Evolutionary conservation across 1,284 basidiomycete genomes (phyloP).

Genomic region (Xerocomus amazonicus): DNA sequence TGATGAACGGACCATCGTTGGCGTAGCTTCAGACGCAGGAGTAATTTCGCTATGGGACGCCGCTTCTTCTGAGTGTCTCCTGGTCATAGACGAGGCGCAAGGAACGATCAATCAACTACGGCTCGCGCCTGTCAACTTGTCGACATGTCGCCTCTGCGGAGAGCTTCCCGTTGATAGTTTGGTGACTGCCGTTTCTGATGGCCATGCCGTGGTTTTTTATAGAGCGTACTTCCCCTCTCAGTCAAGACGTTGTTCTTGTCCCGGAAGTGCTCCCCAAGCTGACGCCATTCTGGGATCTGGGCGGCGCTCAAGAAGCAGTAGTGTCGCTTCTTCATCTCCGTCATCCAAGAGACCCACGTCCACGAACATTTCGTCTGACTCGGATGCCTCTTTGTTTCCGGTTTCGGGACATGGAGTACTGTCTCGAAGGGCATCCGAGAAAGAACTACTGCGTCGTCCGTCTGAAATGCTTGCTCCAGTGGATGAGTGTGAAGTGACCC

Average conservation of each 20-base stretch:
- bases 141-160: constrained; percentile 64
- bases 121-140: constrained; percentile 46
- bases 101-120: constrained; percentile 53
- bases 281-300: constrained; percentile 45
- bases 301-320: constrained; percentile 57
- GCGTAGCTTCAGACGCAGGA: constrained; percentile 61
- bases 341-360: constrained; percentile 43
- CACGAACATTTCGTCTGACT: constrained; percentile 38
- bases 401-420: constrained; percentile 76
- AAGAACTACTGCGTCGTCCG: constrained; percentile 50
- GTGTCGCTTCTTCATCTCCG: constrained; percentile 49
- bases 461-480: constrained; percentile 51
- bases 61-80: constrained; percentile 54
- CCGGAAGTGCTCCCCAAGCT: constrained; percentile 44
- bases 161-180: constrained; percentile 63
- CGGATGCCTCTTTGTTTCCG: constrained; percentile 58
- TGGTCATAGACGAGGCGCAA: constrained; percentile 54
- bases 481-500: constrained; percentile 43
- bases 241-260: constrained; percentile 63
- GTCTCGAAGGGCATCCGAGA: constrained; percentile 65
- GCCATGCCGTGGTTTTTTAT: constrained; percentile 57
- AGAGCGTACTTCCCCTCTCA: constrained; percentile 57
- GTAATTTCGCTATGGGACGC: constrained; percentile 71
- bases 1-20: constrained; percentile 50
- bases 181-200: constrained; percentile 58